These are phyloP conservation scores for Aspergillus pseudoglaucus DNA, from an alignment of 2,329 filamentous ascomycete species.

Conservation along the genomic window DNA sequence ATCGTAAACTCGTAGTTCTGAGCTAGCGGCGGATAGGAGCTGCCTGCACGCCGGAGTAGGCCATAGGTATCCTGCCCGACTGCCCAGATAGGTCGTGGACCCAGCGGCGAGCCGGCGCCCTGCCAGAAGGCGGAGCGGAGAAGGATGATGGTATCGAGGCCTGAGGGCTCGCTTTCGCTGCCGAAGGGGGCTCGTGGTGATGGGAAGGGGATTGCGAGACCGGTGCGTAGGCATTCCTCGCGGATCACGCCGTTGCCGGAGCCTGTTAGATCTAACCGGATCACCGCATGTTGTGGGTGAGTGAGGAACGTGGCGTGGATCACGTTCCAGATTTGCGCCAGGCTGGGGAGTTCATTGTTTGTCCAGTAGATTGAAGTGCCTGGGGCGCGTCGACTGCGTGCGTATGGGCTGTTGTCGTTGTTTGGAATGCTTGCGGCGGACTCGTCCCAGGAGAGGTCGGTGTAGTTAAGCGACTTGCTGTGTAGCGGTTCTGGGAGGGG, in stretches of 20 bases:
- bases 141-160: conserved; percentile 41
- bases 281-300: conserved; percentile 24
- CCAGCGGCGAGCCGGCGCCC: conserved; percentile 63
- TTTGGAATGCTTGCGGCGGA: conserved; percentile 3
- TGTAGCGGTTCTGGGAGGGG: no score
- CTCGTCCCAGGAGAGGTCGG: conserved; percentile 28
- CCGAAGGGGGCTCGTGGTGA: conserved; percentile 31
- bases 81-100: conserved; percentile 57
- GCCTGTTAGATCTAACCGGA: conserved; percentile 29
- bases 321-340: conserved; percentile 36
- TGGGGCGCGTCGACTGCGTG: no score
- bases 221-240: conserved; percentile 26
- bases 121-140: conserved; percentile 60
- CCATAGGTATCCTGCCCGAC: conserved; percentile 37
- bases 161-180: conserved; percentile 25
- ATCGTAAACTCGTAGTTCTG: conserved; percentile 41
- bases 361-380: no score
- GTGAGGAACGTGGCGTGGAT: conserved; percentile 33
- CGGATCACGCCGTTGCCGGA: conserved; percentile 17
- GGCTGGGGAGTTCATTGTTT: conserved; percentile 13
- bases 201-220: conserved; percentile 41
- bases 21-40: conserved; percentile 23
- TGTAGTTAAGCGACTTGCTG: not conserved
- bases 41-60: conserved; percentile 14
- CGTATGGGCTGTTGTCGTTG: no score